Evolutionary conservation across 2,329 filamentous ascomycete species (phyloP).

Genomic region (Canariomyces notabilis): DNA sequence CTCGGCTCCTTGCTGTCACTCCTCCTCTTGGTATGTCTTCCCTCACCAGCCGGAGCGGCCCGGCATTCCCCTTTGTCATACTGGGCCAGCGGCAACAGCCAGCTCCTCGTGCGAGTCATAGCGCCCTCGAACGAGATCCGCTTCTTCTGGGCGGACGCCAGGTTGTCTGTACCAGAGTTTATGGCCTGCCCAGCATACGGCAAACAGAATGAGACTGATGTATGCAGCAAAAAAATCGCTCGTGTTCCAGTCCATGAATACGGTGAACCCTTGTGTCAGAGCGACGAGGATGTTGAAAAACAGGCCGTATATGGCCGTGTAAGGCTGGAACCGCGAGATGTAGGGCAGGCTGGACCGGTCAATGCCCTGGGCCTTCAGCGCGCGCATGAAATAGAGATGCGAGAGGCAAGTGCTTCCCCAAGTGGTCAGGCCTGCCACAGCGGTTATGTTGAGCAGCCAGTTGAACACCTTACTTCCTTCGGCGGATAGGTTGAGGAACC

Average conservation of each 20-base stretch:
- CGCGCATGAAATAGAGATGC: constrained; percentile 62
- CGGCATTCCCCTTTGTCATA: neutral
- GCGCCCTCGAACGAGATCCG: constrained; percentile 24
- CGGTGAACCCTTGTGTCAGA: constrained; percentile 64
- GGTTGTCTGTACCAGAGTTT: constrained; percentile 43
- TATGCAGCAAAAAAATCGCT: constrained; percentile 61
- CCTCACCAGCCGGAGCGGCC: no score
- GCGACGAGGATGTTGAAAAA: constrained; percentile 61
- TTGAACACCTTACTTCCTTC: constrained; percentile 58
- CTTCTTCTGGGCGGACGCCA: constrained; percentile 26
- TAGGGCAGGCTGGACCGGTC: constrained; percentile 56
- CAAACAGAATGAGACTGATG: constrained; percentile 59
- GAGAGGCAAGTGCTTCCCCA: constrained; percentile 63
- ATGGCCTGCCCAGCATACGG: constrained; percentile 55
- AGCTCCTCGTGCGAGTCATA: constrained; percentile 13
- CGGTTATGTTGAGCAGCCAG: constrained; percentile 68
- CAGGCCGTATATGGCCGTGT: constrained; percentile 59
- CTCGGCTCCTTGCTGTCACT: neutral
- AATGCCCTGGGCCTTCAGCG: constrained; percentile 51
- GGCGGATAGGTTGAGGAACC: constrained; percentile 61
- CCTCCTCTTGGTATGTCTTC: neutral
- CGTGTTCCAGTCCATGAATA: constrained; percentile 59
- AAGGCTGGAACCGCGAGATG: constrained; percentile 57
- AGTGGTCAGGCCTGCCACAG: constrained; percentile 64
- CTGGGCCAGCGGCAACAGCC: constrained; percentile 7